Evolutionary conservation across 2,329 filamentous ascomycete species (phyloP).

Genomic region (Ceratocystis variospora): DNA sequence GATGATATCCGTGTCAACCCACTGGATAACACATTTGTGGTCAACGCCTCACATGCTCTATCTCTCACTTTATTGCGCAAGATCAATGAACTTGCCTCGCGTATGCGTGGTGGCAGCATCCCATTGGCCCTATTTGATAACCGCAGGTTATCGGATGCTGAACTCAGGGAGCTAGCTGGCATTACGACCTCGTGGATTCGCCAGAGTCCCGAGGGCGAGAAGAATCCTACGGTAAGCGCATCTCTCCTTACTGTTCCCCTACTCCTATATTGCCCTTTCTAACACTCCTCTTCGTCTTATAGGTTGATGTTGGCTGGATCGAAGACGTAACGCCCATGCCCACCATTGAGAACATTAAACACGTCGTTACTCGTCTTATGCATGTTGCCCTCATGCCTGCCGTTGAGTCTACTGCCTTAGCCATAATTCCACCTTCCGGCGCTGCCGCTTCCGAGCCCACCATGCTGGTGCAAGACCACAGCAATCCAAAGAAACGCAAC

Average conservation of each 20-base stretch:
- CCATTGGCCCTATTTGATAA: conserved; percentile 22
- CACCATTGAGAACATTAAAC: conserved; percentile 16
- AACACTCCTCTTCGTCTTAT: background rate
- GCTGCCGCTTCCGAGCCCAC: background rate
- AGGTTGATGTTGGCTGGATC: conserved; percentile 16
- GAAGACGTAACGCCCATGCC: conserved; percentile 8
- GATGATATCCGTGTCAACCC: conserved; percentile 10
- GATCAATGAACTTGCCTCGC: conserved; percentile 25
- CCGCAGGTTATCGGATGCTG: conserved; percentile 19
- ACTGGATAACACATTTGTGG: conserved; percentile 19
- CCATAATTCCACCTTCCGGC: background rate
- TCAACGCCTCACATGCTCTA: conserved; percentile 17
- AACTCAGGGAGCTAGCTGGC: conserved; percentile 25
- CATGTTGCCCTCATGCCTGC: conserved; percentile 7
- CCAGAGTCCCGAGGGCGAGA: background rate
- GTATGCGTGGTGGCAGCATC: conserved; percentile 23
- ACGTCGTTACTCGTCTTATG: conserved; percentile 17
- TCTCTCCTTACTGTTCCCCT: background rate
- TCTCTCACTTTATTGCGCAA: conserved; percentile 26
- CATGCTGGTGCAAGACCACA: conserved; percentile 9
- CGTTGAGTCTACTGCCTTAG: background rate
- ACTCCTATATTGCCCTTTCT: background rate
- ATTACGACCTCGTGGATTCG: conserved; percentile 26
- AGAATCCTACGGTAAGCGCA: conserved; percentile 11
- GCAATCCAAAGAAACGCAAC: conserved; percentile 8